These are phyloP conservation scores for Babesia bigemina DNA, from an alignment of 169 alveolate species.

Conservation along the genomic window DNA sequence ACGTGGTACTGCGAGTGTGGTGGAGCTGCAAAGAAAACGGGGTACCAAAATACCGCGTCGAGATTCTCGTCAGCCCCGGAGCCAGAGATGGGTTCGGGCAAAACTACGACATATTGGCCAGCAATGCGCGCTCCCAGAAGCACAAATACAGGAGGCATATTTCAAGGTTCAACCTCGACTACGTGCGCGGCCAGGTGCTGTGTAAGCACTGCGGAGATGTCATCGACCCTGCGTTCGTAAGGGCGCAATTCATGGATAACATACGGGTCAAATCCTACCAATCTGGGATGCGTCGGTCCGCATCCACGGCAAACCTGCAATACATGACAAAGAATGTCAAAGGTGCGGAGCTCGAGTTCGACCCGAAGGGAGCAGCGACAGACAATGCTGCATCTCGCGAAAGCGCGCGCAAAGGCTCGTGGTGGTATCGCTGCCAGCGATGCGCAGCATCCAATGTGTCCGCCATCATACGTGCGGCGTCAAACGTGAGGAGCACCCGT, in stretches of 20 bases:
- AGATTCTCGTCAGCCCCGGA: slow-evolving; percentile 83
- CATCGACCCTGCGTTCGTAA: slow-evolving; percentile 28
- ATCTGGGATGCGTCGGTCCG: slow-evolving; percentile 1
- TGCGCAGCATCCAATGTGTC: not conserved
- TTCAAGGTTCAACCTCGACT: slow-evolving; percentile 65
- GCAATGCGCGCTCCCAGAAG: slow-evolving; percentile 75
- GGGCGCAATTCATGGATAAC: slow-evolving; percentile 31
- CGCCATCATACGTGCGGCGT: not conserved
- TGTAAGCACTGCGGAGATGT: slow-evolving; percentile 45
- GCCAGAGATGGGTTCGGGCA: slow-evolving; percentile 83
- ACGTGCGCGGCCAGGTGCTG: slow-evolving; percentile 28
- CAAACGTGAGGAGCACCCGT: not conserved
- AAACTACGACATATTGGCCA: slow-evolving; percentile 70
- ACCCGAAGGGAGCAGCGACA: not conserved
- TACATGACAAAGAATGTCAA: not conserved
- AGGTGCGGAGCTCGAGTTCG: not conserved
- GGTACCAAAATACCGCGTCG: slow-evolving; percentile 72
- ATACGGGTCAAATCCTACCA: not conserved
- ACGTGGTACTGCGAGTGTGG: slow-evolving; percentile 84
- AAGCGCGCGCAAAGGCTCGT: not conserved
- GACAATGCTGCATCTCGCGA: not conserved
- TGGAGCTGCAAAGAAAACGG: slow-evolving; percentile 65
- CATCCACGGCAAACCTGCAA: slow-evolving; percentile 16
- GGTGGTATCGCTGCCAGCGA: slow-evolving; percentile 25
- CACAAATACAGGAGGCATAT: slow-evolving; percentile 75